Conservation (phyloP, 495 filamentous ascomycete genomes). For the Tetracladium marchalianum region DNA sequence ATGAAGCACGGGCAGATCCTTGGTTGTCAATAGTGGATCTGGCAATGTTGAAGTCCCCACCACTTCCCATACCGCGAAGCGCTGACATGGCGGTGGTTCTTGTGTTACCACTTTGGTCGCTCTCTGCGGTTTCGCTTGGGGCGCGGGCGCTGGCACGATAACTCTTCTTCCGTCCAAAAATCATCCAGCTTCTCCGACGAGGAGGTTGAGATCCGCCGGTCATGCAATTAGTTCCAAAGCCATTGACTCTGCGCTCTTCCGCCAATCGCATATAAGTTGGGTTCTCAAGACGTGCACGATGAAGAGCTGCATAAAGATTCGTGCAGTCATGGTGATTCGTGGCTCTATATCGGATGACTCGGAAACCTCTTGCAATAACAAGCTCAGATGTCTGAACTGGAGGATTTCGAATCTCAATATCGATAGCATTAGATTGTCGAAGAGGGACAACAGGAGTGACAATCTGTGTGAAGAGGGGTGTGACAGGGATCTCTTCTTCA, state of each 20-base stretch:
- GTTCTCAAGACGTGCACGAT: constrained; percentile 75
- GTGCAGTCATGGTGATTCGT: constrained; percentile 67
- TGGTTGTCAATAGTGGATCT: constrained; percentile 39
- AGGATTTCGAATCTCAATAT: constrained; percentile 86
- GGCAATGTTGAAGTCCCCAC: constrained; percentile 63
- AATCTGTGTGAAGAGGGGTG: constrained; percentile 65
- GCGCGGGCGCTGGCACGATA: constrained; percentile 45
- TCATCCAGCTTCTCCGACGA: constrained; percentile 24
- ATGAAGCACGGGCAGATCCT: constrained; percentile 39
- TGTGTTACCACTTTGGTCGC: constrained; percentile 26
- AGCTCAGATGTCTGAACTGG: constrained; percentile 61
- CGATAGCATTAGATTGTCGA: constrained; percentile 78
- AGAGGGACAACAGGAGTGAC: constrained; percentile 84
- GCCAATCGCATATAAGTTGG: constrained; percentile 80
- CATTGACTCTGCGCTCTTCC: constrained; percentile 38
- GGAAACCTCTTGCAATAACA: constrained; percentile 48
- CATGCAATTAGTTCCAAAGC: constrained; percentile 31
- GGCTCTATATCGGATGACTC: constrained; percentile 66
- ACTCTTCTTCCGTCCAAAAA: constrained; percentile 50
- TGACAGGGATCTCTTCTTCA: constrained; percentile 14
- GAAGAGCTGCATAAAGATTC: constrained; percentile 70
- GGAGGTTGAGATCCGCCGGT: constrained; percentile 11
- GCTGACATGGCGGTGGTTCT: constrained; percentile 58
- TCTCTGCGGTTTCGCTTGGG: constrained; percentile 21
- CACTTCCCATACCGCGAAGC: constrained; percentile 22